A percentile compares a stretch with the other conserved stretches of the same genome.
Conservation (phyloP, 768 basidiomycete genomes). For the Botryobasidium botryosum region DNA sequence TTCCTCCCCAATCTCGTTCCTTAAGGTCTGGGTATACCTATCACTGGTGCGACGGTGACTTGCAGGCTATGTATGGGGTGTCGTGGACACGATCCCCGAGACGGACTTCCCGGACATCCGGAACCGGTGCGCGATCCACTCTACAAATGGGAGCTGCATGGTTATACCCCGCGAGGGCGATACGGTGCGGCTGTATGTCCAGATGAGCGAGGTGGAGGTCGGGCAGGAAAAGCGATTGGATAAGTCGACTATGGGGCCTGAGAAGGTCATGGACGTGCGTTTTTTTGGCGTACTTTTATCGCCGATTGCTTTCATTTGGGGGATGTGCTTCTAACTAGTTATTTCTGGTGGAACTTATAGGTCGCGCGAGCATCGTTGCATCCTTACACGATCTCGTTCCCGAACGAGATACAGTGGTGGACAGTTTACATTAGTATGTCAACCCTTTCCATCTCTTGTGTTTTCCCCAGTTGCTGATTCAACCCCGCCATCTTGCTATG, state of each 20-base stretch:
- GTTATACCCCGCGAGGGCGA: constrained; percentile 39
- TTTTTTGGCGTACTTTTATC: neutral
- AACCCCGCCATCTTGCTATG: constrained; percentile 1
- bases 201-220: constrained; percentile 35
- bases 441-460: too few species aligned
- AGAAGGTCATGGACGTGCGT: constrained; percentile 36
- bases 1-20: too few species aligned
- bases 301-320: too few species aligned
- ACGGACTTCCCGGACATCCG: constrained; percentile 69
- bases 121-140: constrained; percentile 47
- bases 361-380: constrained; percentile 37
- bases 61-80: constrained; percentile 70
- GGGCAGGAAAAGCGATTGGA: constrained; percentile 35
- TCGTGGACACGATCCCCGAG: constrained; percentile 51
- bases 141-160: constrained; percentile 50
- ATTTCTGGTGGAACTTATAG: constrained; percentile 17
- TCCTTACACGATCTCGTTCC: constrained; percentile 36
- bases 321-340: neutral
- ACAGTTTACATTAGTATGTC: constrained; percentile 49
- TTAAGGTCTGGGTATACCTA: too few species aligned
- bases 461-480: neutral
- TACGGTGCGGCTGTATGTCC: constrained; percentile 41
- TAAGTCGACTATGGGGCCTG: constrained; percentile 32
- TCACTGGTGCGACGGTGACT: too few species aligned
- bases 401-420: constrained; percentile 48